A percentile compares a stretch with the other conserved stretches of the same genome.
These are phyloP conservation scores for Magnaporthales sp. DNA, from an alignment of 2,329 filamentous ascomycete species.

Conservation along the genomic window DNA sequence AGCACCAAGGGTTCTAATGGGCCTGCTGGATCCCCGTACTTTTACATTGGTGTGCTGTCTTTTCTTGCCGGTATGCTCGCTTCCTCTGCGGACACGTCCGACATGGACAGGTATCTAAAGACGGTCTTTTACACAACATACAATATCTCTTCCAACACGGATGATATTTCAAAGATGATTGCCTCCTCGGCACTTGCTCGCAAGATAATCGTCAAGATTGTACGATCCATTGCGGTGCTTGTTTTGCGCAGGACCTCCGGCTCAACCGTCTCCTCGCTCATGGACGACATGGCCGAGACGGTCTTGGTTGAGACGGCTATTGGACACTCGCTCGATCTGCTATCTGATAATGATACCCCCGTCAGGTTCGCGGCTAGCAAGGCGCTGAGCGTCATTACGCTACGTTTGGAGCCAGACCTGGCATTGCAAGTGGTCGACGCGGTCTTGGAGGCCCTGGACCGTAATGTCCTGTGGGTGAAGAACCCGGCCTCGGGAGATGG, in stretches of 20 bases:
- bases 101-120: conserved; percentile 59
- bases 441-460: conserved; percentile 61
- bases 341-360: conserved; percentile 84
- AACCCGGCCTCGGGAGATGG: conserved; percentile 16
- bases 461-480: conserved; percentile 46
- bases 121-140: conserved; percentile 59
- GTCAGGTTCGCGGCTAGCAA: conserved; percentile 90
- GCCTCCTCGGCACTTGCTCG: conserved; percentile 69
- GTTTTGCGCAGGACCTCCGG: conserved; percentile 40
- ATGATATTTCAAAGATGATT: conserved; percentile 38
- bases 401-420: conserved; percentile 73
- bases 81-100: conserved; percentile 61
- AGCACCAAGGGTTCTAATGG: neutral
- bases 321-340: conserved; percentile 66
- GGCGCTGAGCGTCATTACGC: conserved; percentile 75
- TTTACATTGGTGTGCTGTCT: conserved; percentile 68
- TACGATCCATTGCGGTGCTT: conserved; percentile 64
- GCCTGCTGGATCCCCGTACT: conserved; percentile 49
- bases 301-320: conserved; percentile 72
- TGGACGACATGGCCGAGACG: conserved; percentile 24
- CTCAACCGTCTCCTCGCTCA: conserved; percentile 17
- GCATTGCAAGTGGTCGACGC: conserved; percentile 81
- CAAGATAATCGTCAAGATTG: conserved; percentile 78
- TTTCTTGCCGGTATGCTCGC: conserved; percentile 69
- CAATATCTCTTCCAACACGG: conserved; percentile 40